Evolutionary conservation across 768 basidiomycete genomes (phyloP), one percentile per base, ranked within the genome.

Genomic region (Tricholoma flavovirens): DNA sequence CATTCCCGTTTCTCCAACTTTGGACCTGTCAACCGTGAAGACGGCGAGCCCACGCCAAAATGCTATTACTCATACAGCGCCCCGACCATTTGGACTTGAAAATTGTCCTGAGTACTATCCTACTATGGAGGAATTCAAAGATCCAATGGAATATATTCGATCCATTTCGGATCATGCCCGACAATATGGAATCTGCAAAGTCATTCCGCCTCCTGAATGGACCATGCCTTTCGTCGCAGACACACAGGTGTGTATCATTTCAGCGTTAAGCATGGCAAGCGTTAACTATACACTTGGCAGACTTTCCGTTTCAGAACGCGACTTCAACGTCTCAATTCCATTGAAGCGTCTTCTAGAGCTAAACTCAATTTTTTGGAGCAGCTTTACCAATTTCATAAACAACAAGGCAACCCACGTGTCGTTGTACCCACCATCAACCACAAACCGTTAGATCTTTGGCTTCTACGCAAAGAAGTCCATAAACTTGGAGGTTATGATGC

Each of bases 291-390:
- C 40, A 30, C 10, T 22, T 57, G 33, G 35, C 70, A 93, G 94
- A 79, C 79, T 56, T 98, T 97, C 75, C 89, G 93, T 49, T 99
- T 99, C 76, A 92, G 91, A 73, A 99, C 96, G 51, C 86, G 97
- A 51, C 74, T 98, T 42, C 94, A 97, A 71, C 85, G 90, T 59
- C 78, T 99, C 65, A 98, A 98, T 71, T 94, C 92, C 60, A 93
- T 99, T 61, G 96, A 98, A 74, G 97, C 97, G 14, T 90, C 95
- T 33, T 95, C 94, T 58, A 79, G 97, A 63, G 96, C 97, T 51
- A 97, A 95, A 73, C 75, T 98, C 70, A 98, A 97, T 76, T 98
- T 97, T 73, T 74, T 98, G 62, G 96, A 98, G 70, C 93, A 97
- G 72, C 81, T 99, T 49, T 95, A 95, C 72, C 88, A 92, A 63